Evolutionary conservation across 129 eudicot species (phyloP).

Genomic region (Chrysanthemum makinoi): DNA sequence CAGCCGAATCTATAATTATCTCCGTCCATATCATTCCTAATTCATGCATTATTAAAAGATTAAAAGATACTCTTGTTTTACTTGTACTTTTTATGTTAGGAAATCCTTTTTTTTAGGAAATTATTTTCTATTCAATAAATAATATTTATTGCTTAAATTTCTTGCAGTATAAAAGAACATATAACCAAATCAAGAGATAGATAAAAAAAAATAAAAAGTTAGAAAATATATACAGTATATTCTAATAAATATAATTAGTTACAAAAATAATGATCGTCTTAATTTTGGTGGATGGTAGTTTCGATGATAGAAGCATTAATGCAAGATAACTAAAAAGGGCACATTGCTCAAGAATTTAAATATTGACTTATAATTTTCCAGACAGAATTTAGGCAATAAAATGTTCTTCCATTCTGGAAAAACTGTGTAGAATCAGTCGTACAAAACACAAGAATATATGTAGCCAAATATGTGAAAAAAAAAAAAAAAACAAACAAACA

Average conservation of each 20-base stretch:
- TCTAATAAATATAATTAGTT: too few relatives aligned
- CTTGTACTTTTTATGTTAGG: too few relatives aligned
- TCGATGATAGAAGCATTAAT: conserved; percentile 12
- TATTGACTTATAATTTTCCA: neutral
- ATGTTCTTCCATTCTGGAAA: too few relatives aligned
- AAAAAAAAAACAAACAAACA: too few relatives aligned
- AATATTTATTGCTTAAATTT: neutral
- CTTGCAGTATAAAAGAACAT: neutral
- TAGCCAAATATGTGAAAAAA: too few relatives aligned
- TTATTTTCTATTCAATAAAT: neutral
- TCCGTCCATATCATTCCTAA: conserved; percentile 28
- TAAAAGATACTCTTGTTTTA: too few relatives aligned
- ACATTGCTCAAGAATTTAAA: conserved; percentile 8
- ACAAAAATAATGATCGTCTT: neutral
- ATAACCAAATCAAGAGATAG: neutral
- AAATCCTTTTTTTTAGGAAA: neutral
- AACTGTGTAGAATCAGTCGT: too few relatives aligned
- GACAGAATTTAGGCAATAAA: neutral
- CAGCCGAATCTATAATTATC: conserved; percentile 33
- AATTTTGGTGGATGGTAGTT: neutral
- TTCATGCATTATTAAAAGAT: neutral
- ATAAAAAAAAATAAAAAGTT: neutral
- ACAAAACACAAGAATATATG: too few relatives aligned
- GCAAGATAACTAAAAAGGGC: conserved; percentile 10
- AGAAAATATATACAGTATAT: neutral